Base-by-base conservation (phyloP, 2,329 filamentous ascomycete species). In the Aaosphaeria arxii region DNA sequence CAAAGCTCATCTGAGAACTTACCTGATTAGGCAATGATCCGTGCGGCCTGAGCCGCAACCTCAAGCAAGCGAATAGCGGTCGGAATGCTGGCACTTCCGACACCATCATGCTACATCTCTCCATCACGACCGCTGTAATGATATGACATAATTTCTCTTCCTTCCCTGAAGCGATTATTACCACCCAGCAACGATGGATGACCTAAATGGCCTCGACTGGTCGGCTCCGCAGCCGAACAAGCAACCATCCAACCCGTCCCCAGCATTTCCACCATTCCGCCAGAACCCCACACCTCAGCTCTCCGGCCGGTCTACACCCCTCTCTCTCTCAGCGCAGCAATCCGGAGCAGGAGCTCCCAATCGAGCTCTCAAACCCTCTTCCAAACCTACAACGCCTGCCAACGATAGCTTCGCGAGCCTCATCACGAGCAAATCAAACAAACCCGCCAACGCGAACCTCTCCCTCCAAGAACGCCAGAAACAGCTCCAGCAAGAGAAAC, bases 371-470 rank as follows among this genome's bases (percentile, higher is more conserved):
- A 67, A 84, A 74, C 54, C 70, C 63, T 59, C 70, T 4, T 71
- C 77, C 4, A 87, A 84, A 33, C 70, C 80, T 5, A 72, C 79
- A 42, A 72, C 71, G n/a, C 68, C 72, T 30, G 69, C 68, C 17
- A 74, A 72, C 49, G 89, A 94, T 64, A 90, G 86, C 74, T 94
- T 94, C 72, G 88, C 88, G 62, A 87, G 85, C 60, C 75, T 94
- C 44, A 77, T 91, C 52, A 84, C 79, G 56, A 84, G 87, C 60
- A 81, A 81, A 44, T 61, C 54, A 42, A 71, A 79, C 30, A 73
- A 79, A 44, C 85, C 85, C 66, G 56, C 73, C 46, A 81, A 79
- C 30, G 86, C 84, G 68, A 94, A 87, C 54, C 76, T 96, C 11
- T 83, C 83, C 2, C 74, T 87, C 6, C 73, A 81, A 47, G 83